phyloP scores from a whole-genome alignment of 352 stramenopile species.

The Halophytophthora polymorphica region DNA sequence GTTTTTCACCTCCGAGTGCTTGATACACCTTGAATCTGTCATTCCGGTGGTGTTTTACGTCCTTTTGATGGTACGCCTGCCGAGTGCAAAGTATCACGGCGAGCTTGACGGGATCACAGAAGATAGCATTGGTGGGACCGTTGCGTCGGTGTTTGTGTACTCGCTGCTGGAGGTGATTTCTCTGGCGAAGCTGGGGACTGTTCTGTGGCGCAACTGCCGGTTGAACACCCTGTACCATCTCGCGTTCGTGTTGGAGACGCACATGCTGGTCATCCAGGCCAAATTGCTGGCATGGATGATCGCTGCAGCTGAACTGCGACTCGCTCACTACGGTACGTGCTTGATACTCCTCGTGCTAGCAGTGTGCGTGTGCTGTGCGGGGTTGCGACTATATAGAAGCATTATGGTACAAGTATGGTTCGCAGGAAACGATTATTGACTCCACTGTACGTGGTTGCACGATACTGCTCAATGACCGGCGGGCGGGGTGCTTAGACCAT shows the following conservation, averaged over 20 bases:
- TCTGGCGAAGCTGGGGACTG: conserved; percentile 4
- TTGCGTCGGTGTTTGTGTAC: conserved; percentile 11
- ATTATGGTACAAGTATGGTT: no score
- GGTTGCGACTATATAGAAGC: no score
- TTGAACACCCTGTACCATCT: conserved; percentile 15
- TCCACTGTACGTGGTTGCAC: no score
- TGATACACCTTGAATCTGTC: conserved; percentile 26
- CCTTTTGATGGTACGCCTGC: conserved; percentile 8
- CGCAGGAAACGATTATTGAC: no score
- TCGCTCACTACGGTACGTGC: conserved; percentile 4
- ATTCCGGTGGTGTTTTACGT: conserved; percentile 24
- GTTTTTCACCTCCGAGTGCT: conserved; percentile 29
- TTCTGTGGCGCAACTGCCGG: conserved; percentile 7
- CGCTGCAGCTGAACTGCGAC: conserved; percentile 1
- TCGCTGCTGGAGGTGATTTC: conserved; percentile 17
- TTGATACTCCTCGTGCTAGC: no score
- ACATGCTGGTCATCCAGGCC: conserved; percentile 11
- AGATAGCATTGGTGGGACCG: neutral
- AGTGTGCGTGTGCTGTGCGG: no score
- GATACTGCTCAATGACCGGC: no score
- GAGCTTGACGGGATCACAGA: conserved; percentile 13
- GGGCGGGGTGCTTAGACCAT: no score
- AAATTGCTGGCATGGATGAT: conserved; percentile 16
- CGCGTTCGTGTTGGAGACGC: conserved; percentile 27
- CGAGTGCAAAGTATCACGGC: conserved; percentile 18